These are phyloP conservation scores for Alternaria viburni DNA, from an alignment of 2,329 filamentous ascomycete genomes.

Conservation along the genomic window DNA sequence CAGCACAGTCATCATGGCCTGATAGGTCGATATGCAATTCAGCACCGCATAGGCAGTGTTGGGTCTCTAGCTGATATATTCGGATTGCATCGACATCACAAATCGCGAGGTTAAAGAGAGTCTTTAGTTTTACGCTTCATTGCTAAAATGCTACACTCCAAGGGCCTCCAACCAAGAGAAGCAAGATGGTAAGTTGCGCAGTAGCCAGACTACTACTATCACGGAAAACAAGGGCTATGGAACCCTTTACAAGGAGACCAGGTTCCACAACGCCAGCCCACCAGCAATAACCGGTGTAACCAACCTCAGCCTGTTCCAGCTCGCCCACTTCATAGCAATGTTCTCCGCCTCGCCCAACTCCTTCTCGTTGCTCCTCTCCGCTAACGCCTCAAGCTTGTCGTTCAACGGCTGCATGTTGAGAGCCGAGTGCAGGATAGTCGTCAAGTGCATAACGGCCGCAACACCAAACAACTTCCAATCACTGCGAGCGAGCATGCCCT, in stretches of 20 bases:
- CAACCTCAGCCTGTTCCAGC: conserved; percentile 45
- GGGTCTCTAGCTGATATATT: not conserved
- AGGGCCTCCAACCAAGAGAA: not conserved
- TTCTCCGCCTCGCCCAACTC: conserved; percentile 40
- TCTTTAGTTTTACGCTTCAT: not conserved
- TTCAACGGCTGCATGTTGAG: conserved; percentile 61
- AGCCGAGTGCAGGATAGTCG: conserved; percentile 57
- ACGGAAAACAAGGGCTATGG: not conserved
- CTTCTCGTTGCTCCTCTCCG: conserved; percentile 37
- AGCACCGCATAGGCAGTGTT: not conserved
- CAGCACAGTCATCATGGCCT: not conserved
- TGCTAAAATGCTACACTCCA: not conserved
- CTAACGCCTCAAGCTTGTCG: conserved; percentile 54
- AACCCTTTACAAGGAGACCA: conserved; percentile 23
- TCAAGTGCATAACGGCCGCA: conserved; percentile 53
- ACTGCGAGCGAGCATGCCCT: conserved; percentile 39
- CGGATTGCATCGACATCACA: not conserved
- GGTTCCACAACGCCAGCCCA: conserved; percentile 40
- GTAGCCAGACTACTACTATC: not conserved
- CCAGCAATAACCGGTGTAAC: conserved; percentile 46
- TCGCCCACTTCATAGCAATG: conserved; percentile 46
- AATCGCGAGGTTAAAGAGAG: not conserved
- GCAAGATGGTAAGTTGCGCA: not conserved
- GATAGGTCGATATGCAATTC: not conserved
- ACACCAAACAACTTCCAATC: conserved; percentile 56